Evolutionary conservation across 208 protist genomes (phyloP), one percentile per base, ranked within the genome.

Genomic region (Vickermania ingenoplastis): DNA sequence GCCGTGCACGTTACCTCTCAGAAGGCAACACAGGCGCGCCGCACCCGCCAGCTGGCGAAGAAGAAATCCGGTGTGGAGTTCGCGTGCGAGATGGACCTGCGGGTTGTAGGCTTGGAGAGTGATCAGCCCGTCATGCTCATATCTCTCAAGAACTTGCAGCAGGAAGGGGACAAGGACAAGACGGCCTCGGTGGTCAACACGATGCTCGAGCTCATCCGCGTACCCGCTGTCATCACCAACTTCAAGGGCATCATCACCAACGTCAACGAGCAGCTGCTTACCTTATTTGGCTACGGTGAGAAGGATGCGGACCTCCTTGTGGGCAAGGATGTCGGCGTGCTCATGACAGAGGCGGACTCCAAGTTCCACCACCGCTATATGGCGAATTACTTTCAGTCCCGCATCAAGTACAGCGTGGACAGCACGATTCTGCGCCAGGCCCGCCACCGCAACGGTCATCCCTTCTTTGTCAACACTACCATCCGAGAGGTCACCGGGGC

Each of bases 321-420:
- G 0, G 71, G 71, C 21, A n/a, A 75, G 29, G 71, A 80, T 31
- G 36, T 80, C 1, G 57, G 27, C 14, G 13, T 69, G 17, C 26
- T 80, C 22, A 69, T 66, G 52, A 21, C 41, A n/a, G 28, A 58
- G 1, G 60, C 71, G 21, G 65, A 65, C 7, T 53, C 63, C 23
- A 3, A 59, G 28, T 66, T 69, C 26, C 71, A 79, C 48, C 31
- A 51, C 54, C 25, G 50, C 7, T 55, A 73, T 41, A 2, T 79
- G 2, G 29, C 26, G 23, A 78, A n/a, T 45, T 79, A 79, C 53
- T 13, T 66, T 51, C 63, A 75, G 56, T 75, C 74, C 28, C 30
- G 62, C 11, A 65, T 74, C 27, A 59, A 61, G 22, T 58, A 24
- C 2, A 56, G 70, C 25, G 17, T 80, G 0, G 67, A 68, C 25